Evolutionary conservation across 129 eudicot genomes (phyloP), one percentile per base, ranked within the genome.

Genomic region (Saussurea involucrata): DNA sequence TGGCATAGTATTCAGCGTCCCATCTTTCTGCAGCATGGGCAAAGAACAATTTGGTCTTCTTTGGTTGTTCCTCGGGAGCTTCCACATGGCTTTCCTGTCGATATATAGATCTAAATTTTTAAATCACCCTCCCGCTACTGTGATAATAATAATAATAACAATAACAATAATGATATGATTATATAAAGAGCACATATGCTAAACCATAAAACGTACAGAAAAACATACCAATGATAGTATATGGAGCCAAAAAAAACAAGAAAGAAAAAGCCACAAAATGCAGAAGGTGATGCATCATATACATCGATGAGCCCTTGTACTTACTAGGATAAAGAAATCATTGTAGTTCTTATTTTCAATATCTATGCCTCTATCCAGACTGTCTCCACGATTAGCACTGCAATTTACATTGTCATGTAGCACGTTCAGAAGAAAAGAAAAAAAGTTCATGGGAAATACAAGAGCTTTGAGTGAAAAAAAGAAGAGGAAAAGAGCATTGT

Each of bases 371-470:
- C 85, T 83, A 75, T 95, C 99, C 88, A 92, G 73, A 88, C 86
- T 89, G 84, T 95, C 97, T 64, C 97, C 99, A 66, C 81, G 94
- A 82, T 85, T 92, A 68, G 97, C 70, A 82, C 99, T 95, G 96
- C 85, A 86, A 80, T 31, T 75, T 63, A 32, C 75, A 83, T 32
- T 36, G 55, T 13, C 66, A 70, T 57, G 71, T 67, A 78, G 65
- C 24, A 58, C 18, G 5, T 42, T 31, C 21, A 75, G 8, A 55
- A 55, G 9, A 4, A 10, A 57, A 53, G 57, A 24, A 18, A 63
- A 68, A 24, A 55, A 33, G 11, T 65, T 80, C 49, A 55, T 55
- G 27, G 9, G 58, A 68, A 36, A 10, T 34, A 20, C 1, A 73
- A 25, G 4, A 34, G 13, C 17, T 29, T 17, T 42, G 5, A 46